phyloP scores from a whole-genome alignment of 2,329 filamentous ascomycete genomes.

The Phoma sp. region DNA sequence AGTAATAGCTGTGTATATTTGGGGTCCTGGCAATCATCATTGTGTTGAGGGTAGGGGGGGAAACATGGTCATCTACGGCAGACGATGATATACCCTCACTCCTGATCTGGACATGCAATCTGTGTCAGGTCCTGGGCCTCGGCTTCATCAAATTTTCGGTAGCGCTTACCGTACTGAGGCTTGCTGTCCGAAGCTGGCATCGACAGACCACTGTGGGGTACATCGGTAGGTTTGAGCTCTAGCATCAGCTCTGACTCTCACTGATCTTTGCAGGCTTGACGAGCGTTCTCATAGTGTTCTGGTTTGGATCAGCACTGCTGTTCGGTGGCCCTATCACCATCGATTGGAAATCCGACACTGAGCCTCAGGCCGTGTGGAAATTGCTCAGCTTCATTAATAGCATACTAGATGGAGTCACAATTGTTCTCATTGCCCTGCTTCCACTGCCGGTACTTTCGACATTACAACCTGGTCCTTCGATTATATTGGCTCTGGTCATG shows the following conservation, averaged over 20 bases:
- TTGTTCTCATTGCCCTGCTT: not conserved
- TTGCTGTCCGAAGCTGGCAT: constrained; percentile 47
- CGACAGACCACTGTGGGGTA: constrained; percentile 50
- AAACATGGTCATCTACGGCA: not conserved
- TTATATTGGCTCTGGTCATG: not conserved
- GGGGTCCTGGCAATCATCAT: constrained; percentile 19
- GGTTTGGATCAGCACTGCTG: constrained; percentile 55
- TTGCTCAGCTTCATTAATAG: constrained; percentile 8
- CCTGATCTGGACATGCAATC: constrained; percentile 45
- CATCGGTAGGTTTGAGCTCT: constrained; percentile 46
- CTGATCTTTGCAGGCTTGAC: constrained; percentile 21
- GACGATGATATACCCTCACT: not conserved
- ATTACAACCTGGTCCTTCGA: not conserved
- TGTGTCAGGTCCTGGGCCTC: constrained; percentile 53
- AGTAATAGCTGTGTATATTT: constrained; percentile 17
- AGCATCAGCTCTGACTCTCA: not conserved
- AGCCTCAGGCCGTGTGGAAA: not conserved
- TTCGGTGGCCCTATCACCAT: constrained; percentile 56
- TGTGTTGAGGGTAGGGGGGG: not conserved
- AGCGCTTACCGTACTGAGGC: constrained; percentile 54
- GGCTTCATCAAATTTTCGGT: constrained; percentile 58
- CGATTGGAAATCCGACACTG: constrained; percentile 49
- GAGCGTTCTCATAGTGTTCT: constrained; percentile 50
- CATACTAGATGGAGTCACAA: not conserved
- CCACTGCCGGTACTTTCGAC: not conserved